Evolutionary conservation across 2,329 filamentous ascomycete genomes (phyloP), one percentile per base, ranked within the genome.

Genomic region (Phialophora tarda): DNA sequence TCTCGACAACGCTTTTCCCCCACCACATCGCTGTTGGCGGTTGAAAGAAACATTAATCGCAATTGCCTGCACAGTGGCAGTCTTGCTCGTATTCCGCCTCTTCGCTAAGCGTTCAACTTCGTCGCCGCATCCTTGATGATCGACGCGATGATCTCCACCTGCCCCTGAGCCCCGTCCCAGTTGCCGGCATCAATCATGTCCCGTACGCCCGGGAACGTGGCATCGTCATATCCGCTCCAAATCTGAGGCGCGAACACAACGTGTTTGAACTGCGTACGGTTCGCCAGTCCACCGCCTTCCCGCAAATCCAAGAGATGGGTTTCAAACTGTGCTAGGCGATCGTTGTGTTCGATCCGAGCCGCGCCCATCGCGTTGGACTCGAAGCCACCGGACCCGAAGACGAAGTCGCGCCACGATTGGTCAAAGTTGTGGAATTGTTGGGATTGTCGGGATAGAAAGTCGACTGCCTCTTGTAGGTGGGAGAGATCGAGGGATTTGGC

Each of bases 221-320:
- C 85, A 63, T 86, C 85, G 34, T 90, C 85, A 71, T 89, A 86
- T 44, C 85, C 87, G 38, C 88, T 89, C 89, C 92, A 93, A 2
- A 87, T 82, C 74, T 92, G 87, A 0, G 95, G 95, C 1, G 91
- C 94, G 76, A 93, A 96, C 64, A 99, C 81, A 74, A 96, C 85
- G 78, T 97, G 95, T 78, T 96, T 97, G 84, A 93, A 99, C 79
- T 98, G 95, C 4, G 91, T 91, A 70, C 94, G 89, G 73, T 92
- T 92, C 47, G 58, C 61, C 23, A 71, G 58, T 1, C 71, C 71
- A 5, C 64, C 68, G 11, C 58, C 63, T 12, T 69, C 62, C 50
- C 89, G 87, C 59, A 93, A 76, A 79, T 99, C 95, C 30, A 98
- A 80, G 60, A 99, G 79, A 74, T 91, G 83, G 8, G 89, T 90